phyloP scores from a whole-genome alignment of 2,329 filamentous ascomycete species.

The Hypoxylon rubiginosum region DNA sequence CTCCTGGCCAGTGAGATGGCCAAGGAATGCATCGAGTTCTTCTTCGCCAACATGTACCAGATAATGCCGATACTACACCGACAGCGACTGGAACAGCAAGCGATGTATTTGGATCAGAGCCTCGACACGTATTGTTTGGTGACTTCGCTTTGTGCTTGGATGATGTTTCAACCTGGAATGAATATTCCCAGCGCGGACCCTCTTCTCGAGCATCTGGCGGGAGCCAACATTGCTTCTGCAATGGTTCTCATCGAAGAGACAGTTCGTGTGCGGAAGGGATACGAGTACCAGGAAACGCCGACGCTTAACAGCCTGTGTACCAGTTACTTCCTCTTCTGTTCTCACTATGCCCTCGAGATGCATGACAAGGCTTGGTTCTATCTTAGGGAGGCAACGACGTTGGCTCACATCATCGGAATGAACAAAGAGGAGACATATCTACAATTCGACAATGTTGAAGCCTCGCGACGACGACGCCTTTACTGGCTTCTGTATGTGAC shows the following conservation, averaged over 20 bases:
- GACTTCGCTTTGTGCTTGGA: conserved; percentile 74
- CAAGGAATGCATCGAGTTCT: conserved; percentile 76
- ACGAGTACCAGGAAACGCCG: conserved; percentile 70
- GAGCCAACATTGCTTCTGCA: conserved; percentile 73
- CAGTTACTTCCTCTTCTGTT: conserved; percentile 84
- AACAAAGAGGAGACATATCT: conserved; percentile 73
- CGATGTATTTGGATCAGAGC: conserved; percentile 72
- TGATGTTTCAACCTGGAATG: conserved; percentile 78
- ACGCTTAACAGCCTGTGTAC: conserved; percentile 73
- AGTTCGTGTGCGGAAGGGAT: conserved; percentile 72
- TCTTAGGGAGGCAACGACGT: conserved; percentile 80
- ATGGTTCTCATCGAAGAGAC: conserved; percentile 77
- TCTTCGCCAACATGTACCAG: conserved; percentile 75
- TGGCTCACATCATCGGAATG: conserved; percentile 73
- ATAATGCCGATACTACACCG: conserved; percentile 74
- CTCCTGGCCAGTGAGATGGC: conserved; percentile 73
- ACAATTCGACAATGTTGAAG: conserved; percentile 70
- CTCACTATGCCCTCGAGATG: conserved; percentile 77
- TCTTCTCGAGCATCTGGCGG: conserved; percentile 68
- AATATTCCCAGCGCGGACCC: conserved; percentile 69
- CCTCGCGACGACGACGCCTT: conserved; percentile 73
- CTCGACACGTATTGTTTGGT: conserved; percentile 75
- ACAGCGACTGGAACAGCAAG: conserved; percentile 69
- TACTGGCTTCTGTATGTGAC: conserved; percentile 81
- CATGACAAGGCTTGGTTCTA: conserved; percentile 86